Evolutionary conservation across 257 asterid species (phyloP).

Genomic region (Lantana camara): DNA sequence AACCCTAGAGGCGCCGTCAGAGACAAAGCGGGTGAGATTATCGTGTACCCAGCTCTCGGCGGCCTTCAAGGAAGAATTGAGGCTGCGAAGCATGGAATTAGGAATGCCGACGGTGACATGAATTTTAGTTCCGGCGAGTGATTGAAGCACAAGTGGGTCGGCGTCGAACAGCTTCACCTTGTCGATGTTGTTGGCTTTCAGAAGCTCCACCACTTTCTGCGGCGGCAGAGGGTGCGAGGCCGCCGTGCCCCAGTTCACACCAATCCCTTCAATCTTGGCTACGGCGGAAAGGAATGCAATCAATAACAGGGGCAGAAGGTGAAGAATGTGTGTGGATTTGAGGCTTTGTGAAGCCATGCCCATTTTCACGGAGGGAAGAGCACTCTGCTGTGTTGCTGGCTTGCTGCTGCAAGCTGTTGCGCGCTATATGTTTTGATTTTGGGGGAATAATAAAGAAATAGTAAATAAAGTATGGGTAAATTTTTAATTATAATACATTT

Average conservation of each 20-base stretch:
- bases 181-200: slow-evolving; percentile 59
- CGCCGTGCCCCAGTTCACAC: slow-evolving; percentile 88
- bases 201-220: slow-evolving; percentile 68
- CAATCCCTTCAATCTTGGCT: slow-evolving; percentile 42
- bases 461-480: no score
- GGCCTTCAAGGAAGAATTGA: slow-evolving; percentile 69
- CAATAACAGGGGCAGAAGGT: slow-evolving; percentile 11
- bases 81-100: slow-evolving; percentile 69
- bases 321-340: slow-evolving; percentile 23
- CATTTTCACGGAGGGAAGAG: slow-evolving; percentile 22
- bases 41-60: slow-evolving; percentile 89
- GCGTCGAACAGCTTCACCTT: slow-evolving; percentile 78
- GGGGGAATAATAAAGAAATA: background rate
- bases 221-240: slow-evolving; percentile 86
- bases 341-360: slow-evolving; percentile 31
- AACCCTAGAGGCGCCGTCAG: slow-evolving; percentile 52
- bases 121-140: slow-evolving; percentile 67
- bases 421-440: slow-evolving; percentile 29
- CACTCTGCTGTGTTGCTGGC: no score
- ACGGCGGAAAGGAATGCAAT: slow-evolving; percentile 9
- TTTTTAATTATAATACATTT: no score
- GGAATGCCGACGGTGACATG: slow-evolving; percentile 79
- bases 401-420: slow-evolving; percentile 29
- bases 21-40: slow-evolving; percentile 76
- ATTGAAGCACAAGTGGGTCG: slow-evolving; percentile 56